Evolutionary conservation across 2,329 filamentous ascomycete genomes (phyloP), one percentile per base, ranked within the genome.

Genomic region (Eutypella sp.): DNA sequence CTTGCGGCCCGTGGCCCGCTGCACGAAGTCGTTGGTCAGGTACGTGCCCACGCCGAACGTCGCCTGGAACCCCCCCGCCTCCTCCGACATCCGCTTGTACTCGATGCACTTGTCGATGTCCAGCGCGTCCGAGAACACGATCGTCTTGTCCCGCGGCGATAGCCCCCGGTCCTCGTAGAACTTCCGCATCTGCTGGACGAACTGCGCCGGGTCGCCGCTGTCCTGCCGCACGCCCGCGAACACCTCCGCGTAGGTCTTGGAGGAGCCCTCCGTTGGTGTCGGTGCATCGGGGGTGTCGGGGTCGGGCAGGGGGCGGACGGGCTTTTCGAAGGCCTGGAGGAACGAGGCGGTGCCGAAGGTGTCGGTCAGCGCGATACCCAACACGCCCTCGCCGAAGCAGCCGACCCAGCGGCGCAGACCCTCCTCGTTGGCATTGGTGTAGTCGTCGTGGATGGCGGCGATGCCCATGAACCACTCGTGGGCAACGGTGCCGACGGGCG

Each of bases 401-500:
- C 84, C 83, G 27, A 95, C 80, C 93, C 93, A 99, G 64, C 95
- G 89, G 47, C 82, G 76, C 55, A 99, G 71, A 0, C 89, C 91
- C 52, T 85, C 78, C 64, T 95, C 89, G 31, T 91, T 95, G 3
- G 93, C 91, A 50, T 79, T 75, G 56, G 82, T 78, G 63, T 99
- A 99, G 67, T 96, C 81, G 51, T 89, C 78, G 4, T 85, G 88
- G 56, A 96, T 89, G 33, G 93, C 91, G 1, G 93, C 93, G 51
- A 95, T 92, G 36, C 89, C 91, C 93, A 99, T 99, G 73, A 96
- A 97, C 93, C 93, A 99, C 69, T 99, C 93, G 62, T 99, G 93
- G 1, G 93, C 93, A 2, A 82, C 79, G 0, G 93, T 99, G 5
- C 93, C 93, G 11, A 97, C 80, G 0, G 93, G 90, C 3, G 82